phyloP scores from a whole-genome alignment of 805 yeast species.

The Myxozyma vanderwaltii region DNA sequence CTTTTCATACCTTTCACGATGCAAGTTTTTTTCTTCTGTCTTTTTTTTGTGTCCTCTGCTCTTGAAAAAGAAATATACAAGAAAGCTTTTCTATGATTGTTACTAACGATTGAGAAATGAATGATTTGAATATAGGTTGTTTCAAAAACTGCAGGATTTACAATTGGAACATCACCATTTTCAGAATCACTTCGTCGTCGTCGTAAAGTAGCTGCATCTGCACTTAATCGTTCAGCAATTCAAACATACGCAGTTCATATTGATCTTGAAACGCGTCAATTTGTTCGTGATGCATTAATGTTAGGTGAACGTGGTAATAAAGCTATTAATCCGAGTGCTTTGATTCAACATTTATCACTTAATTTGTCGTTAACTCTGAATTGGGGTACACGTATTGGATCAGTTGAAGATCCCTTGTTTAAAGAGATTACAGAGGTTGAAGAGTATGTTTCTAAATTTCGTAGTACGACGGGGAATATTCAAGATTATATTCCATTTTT shows the following conservation, averaged over 20 bases:
- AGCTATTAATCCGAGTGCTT: constrained; percentile 40
- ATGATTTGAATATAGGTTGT: constrained; percentile 37
- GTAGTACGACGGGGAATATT: constrained; percentile 45
- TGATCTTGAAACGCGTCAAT: constrained; percentile 43
- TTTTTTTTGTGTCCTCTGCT: neutral
- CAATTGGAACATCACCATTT: constrained; percentile 51
- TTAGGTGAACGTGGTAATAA: constrained; percentile 31
- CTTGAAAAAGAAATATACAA: neutral
- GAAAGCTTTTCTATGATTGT: neutral
- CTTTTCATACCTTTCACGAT: constrained; percentile 65
- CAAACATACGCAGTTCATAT: constrained; percentile 43
- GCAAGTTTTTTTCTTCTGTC: constrained; percentile 37
- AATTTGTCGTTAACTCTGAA: constrained; percentile 47
- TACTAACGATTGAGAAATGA: too few species aligned
- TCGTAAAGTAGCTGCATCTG: constrained; percentile 46
- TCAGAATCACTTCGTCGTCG: constrained; percentile 45
- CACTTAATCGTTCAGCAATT: constrained; percentile 46
- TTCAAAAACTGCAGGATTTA: constrained; percentile 51
- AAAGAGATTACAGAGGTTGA: constrained; percentile 35
- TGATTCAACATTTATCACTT: constrained; percentile 45
- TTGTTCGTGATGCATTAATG: constrained; percentile 40
- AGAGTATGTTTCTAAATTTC: constrained; percentile 33
- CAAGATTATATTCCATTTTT: constrained; percentile 47
- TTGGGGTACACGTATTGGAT: constrained; percentile 47
- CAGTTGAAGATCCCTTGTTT: constrained; percentile 37